Evolutionary conservation across 768 basidiomycete species (phyloP), one percentile per base, ranked within the genome.

Genomic region (Lactarius akahatsu): DNA sequence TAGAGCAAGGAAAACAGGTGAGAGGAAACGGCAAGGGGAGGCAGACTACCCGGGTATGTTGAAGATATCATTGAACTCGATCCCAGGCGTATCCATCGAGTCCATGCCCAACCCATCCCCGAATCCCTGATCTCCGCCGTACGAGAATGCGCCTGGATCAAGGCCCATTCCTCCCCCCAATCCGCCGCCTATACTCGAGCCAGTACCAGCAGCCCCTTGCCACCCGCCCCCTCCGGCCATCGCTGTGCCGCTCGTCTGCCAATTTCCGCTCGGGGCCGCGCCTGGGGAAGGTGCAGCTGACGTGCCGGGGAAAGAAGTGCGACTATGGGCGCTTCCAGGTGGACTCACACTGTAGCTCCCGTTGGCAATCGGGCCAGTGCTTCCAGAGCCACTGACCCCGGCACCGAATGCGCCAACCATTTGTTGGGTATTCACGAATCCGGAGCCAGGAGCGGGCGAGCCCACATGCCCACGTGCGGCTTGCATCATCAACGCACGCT

Each of bases 11-110:
- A 18, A 30, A 20, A 23, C 28, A 26, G 18, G 10, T 20, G 3
- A 32, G 13, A 16, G 7, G 34, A 28, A 20, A 16, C 36, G 36
- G 36, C 4, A 7, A 8, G 16, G 18, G 15, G 23, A 36, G n/a
- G 36, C 2, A 38, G 18, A 59, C 52, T 59, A 67, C 41, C 66
- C 62, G 41, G 66, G 66, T 28, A 67, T 67, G 54, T 69, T 69
- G 47, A 69, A 69, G 59, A 69, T 68, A 59, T 69, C 69, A 57
- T 61, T 69, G 36, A 69, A 68, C 69, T 69, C 69, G n/a, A 69
- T 69, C 68, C 59, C 66, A 10, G 61, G 66, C 3, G 66, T 57
- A 54, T 68, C 69, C 62, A 63, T 67, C 68, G 61, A 16, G 26
- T 67, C 66, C 62, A 67, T 63, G 62, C 52, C 52, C 58, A 67